Conservation (phyloP, 2,329 filamentous ascomycete species). For the Stagonosporopsis vannaccii region DNA sequence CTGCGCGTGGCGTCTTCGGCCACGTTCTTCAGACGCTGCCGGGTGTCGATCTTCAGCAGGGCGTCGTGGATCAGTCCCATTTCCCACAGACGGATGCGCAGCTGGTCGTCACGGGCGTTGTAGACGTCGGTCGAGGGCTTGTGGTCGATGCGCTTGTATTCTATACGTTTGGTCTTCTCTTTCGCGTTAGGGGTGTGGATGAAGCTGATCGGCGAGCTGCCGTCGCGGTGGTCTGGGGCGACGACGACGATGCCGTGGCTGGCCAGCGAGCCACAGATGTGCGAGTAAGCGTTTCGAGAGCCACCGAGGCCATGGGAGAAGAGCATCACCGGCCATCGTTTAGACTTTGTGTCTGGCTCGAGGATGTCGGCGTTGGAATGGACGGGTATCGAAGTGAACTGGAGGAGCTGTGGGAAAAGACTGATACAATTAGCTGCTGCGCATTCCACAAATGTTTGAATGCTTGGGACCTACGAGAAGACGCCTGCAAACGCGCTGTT, state of each 20-base stretch:
- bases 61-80: slow-evolving; percentile 74
- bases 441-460: background rate
- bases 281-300: slow-evolving; percentile 83
- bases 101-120: slow-evolving; percentile 71
- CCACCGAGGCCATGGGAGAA: slow-evolving; percentile 89
- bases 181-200: slow-evolving; percentile 65
- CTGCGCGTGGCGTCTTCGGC: slow-evolving; percentile 51
- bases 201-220: slow-evolving; percentile 77
- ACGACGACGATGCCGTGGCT: slow-evolving; percentile 83
- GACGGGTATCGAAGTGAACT: slow-evolving; percentile 76
- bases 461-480: slow-evolving; percentile 45
- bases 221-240: slow-evolving; percentile 83
- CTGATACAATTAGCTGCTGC: slow-evolving; percentile 49
- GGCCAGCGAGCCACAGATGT: slow-evolving; percentile 78
- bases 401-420: slow-evolving; percentile 72
- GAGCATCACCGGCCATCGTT: slow-evolving; percentile 79
- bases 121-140: slow-evolving; percentile 70
- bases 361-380: slow-evolving; percentile 74
- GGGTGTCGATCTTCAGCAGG: slow-evolving; percentile 69
- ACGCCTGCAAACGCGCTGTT: slow-evolving; percentile 57
- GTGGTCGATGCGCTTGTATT: slow-evolving; percentile 64
- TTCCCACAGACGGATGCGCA: slow-evolving; percentile 81
- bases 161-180: slow-evolving; percentile 50
- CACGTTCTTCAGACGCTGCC: slow-evolving; percentile 56
- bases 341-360: slow-evolving; percentile 53